Base-by-base conservation (phyloP, 257 asterid genomes). In the Cynanchum wilfordii region DNA sequence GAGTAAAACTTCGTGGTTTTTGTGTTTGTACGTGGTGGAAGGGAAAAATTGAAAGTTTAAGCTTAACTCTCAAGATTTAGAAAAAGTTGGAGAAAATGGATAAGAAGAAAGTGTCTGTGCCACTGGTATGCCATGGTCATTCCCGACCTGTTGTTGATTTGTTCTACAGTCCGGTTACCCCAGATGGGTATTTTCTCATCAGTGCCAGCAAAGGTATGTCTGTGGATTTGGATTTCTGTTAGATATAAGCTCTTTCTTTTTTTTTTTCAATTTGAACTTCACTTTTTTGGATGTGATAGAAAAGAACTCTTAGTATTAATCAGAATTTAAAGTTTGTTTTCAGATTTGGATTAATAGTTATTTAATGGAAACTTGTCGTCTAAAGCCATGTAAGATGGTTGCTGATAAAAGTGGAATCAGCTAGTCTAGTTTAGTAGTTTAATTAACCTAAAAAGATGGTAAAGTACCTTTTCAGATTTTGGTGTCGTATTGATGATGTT, bases 151-250 rank as follows among this genome's bases (percentile, higher is more conserved):
- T 82, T 2, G 85, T 82, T 63, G 85, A 82, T 72, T 78, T 82
- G 81, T 78, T 68, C 75, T 82, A 78, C 36, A 78, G 85, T 50
- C 85, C 83, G 5, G 77, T 78, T 17, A 82, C 85, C 7, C 79
- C 83, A 7, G 85, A 82, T 78, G 85, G 85, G 24, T 71, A 73
- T 54, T 82, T 82, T 78, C 83, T 82, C 74, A 82, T 82, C n/a
- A 82, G 83, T 76, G 82, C 85, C 62, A 82, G 85, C 75, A 78
- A 82, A 59, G 85, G 82, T 77, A 73, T 16, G 11, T 45, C 38
- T 74, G 45, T 33, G 22, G 42, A 30, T 33, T 7, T 63, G 5
- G 42, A 36, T 64, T 27, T 20, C 16, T 36, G 29, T 24, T 36
- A 36, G 50, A 30, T 33, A 40, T n/a, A 47, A 73, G 12, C 2